Evolutionary conservation across 371 early-diverging fungal genomes (phyloP).

Genomic region (Saksenaea vasiformis): DNA sequence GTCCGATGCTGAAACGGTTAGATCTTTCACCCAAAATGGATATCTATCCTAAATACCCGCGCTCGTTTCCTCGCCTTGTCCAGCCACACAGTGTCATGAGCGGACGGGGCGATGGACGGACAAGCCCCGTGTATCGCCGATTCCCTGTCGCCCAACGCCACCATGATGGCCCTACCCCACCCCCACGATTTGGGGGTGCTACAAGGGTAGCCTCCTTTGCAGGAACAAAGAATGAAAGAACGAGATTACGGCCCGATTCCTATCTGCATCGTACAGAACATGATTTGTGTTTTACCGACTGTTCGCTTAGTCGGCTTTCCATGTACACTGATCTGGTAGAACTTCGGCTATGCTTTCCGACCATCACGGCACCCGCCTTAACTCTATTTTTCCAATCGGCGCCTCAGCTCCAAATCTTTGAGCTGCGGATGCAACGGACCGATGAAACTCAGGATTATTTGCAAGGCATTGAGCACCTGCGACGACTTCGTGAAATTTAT

Average conservation of each 20-base stretch:
- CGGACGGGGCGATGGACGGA: background rate
- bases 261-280: slow-evolving; percentile 16
- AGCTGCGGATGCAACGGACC: slow-evolving; percentile 11
- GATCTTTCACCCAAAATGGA: slow-evolving; percentile 31
- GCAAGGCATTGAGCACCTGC: background rate
- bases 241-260: background rate
- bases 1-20: slow-evolving; percentile 16
- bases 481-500: slow-evolving; percentile 6
- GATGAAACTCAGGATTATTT: slow-evolving; percentile 8
- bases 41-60: slow-evolving; percentile 25
- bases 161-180: background rate
- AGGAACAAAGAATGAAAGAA: background rate
- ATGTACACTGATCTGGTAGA: slow-evolving; percentile 15
- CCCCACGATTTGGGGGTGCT: background rate
- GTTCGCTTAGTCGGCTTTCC: background rate
- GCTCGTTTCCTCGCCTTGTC: background rate
- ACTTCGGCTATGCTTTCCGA: slow-evolving; percentile 21
- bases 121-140: background rate
- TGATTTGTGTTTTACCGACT: slow-evolving; percentile 11
- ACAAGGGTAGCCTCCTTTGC: background rate
- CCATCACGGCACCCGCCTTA: slow-evolving; percentile 6
- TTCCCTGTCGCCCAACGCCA: background rate
- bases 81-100: background rate
- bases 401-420: slow-evolving; percentile 13
- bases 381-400: slow-evolving; percentile 8